Percentiles rank a stretch among this genome's conserved stretches.
phyloP scores from a whole-genome alignment of 2,329 filamentous ascomycete genomes.

The Cordyceps militaris region DNA sequence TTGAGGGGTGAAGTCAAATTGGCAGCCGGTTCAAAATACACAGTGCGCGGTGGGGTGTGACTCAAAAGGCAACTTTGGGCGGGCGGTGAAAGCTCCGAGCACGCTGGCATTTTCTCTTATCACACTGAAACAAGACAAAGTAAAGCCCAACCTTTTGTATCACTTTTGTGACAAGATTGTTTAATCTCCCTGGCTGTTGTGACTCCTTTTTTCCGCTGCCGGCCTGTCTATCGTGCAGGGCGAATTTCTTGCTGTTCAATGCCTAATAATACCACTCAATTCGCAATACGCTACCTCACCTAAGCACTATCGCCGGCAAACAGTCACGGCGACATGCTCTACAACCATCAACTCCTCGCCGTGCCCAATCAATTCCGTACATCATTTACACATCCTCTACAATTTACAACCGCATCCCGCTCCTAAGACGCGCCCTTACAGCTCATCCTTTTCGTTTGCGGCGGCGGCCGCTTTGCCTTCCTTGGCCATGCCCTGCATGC shows the following conservation, averaged over 20 bases:
- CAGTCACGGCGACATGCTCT: background rate
- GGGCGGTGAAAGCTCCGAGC: conserved; percentile 12
- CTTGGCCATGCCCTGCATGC: conserved; percentile 31
- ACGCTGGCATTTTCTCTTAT: background rate
- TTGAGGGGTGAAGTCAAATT: conserved; percentile 4
- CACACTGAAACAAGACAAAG: conserved; percentile 1
- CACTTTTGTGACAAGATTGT: background rate
- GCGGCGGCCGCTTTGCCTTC: conserved; percentile 20
- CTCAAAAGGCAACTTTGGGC: conserved; percentile 11
- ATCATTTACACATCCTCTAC: background rate
- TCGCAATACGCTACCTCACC: background rate
- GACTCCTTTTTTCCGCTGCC: background rate
- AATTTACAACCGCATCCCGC: background rate
- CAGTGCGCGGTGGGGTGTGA: conserved; percentile 8
- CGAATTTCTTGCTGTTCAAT: background rate
- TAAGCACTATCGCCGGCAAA: background rate
- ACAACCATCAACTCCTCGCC: background rate
- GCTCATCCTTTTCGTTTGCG: conserved; percentile 29
- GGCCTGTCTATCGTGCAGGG: background rate
- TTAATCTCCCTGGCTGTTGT: background rate
- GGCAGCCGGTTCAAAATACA: background rate
- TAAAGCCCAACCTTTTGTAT: background rate
- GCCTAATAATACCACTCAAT: background rate
- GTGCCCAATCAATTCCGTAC: background rate
- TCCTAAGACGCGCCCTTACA: conserved; percentile 21